Evolutionary conservation across 345 rosid species (phyloP), one percentile per base, ranked within the genome.

Genomic region (Acer campestre): DNA sequence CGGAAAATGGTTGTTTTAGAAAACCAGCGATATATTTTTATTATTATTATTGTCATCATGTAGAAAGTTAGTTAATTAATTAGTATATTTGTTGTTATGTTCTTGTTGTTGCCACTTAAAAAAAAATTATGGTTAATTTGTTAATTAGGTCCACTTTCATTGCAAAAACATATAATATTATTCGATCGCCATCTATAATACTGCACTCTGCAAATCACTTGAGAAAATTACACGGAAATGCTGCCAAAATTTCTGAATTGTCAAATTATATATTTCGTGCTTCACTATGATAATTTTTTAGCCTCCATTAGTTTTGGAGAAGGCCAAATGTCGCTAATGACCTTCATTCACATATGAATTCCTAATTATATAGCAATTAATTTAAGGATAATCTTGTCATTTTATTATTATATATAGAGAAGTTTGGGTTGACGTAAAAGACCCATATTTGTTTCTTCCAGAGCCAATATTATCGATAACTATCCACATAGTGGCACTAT

Each of bases 71-170:
- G 51, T 59, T 75, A 16, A 10, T 61, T 67, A 40, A 10, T 61
- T 67, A 40, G 80, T 73, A 71, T 29, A 35, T 62, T 16, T 77
- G 49, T 40, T 80, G 80, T 68, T 78, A 63, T 72, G n/a, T 18
- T 25, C 9, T 71, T 70, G 20, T 69, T 42, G 10, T 66, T 12
- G 16, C 25, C 56, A 0, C 61, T 58, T 8, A 9, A 6, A 35
- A 55, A 55, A 56, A 61, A 0, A 14, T 8, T 7, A 68, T 63
- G 58, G 58, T 53, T 51, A 49, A 17, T 67, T 61, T 58, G 6
- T 6, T 18, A 17, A 35, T 35, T 35, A 35, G 2, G 16, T 74
- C 59, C 23, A 68, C 31, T 68, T 61, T 16, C 44, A 9, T 62
- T 72, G 46, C 20, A 20, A 20, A 58, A 31, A 55, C 46, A 11